These are phyloP conservation scores for Hordeum marinum DNA, from an alignment of 176 grass and related monocot species.

Conservation along the genomic window DNA sequence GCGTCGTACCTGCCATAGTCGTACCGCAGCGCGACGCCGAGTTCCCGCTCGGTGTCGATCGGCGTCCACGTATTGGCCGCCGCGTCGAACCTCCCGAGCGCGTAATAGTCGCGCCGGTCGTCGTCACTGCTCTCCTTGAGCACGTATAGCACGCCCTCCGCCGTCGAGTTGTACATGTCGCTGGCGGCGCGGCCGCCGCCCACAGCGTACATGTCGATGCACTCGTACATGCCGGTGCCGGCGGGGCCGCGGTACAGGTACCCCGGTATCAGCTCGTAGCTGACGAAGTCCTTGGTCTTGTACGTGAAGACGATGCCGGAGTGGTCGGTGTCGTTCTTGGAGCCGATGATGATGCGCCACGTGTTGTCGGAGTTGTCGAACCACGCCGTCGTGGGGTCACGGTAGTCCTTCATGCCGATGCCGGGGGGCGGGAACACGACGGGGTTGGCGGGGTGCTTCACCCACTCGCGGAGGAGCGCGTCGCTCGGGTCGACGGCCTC, in stretches of 20 bases:
- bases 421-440: slow-evolving; percentile 32
- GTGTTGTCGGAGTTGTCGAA: slow-evolving; percentile 23
- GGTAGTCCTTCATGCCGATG: slow-evolving; percentile 36
- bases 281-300: slow-evolving; percentile 38
- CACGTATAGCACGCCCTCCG: neutral
- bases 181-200: neutral
- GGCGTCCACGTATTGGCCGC: neutral
- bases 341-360: slow-evolving; percentile 45
- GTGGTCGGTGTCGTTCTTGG: slow-evolving; percentile 32
- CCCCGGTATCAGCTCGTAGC: slow-evolving; percentile 24
- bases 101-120: neutral
- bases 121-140: neutral
- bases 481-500: slow-evolving; percentile 34
- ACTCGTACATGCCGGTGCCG: slow-evolving; percentile 8
- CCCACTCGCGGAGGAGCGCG: slow-evolving; percentile 39
- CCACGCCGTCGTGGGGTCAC: slow-evolving; percentile 62
- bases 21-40: neutral
- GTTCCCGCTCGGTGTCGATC: neutral
- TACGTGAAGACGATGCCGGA: slow-evolving; percentile 29
- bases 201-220: neutral
- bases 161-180: neutral
- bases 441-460: slow-evolving; percentile 47
- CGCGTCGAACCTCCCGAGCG: neutral
- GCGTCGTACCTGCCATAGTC: neutral
- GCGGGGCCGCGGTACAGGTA: slow-evolving; percentile 30